Base-by-base conservation (phyloP, 2,329 filamentous ascomycete genomes). In the Proliferodiscus dingleyae region DNA sequence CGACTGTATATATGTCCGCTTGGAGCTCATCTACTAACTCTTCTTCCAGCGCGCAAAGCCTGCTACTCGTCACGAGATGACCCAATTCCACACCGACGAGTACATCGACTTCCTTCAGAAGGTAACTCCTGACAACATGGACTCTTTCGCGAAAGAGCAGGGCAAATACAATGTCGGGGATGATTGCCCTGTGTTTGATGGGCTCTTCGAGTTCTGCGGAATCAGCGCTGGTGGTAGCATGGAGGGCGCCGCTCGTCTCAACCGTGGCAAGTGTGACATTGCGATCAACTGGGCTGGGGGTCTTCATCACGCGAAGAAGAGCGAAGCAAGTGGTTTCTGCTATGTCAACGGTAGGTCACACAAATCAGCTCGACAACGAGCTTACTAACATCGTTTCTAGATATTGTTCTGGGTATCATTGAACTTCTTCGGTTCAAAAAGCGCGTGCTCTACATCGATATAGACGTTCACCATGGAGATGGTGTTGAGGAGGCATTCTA, bases 81-180 rank as follows among this genome's bases (percentile, higher is more conserved):
- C 84, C 43, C 86, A 93, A 51, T 98, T 97, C 63, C 93, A 98
- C 66, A 93, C 89, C 41, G 81, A 87, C 63, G 90, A 96, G 61
- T 98, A 98, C 68, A 88, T 98, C 53, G 88, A 95, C 45, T 98
- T 97, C 63, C 74, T 98, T 15, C 86, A 77, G 70, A 95, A 94
- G 60, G 93, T 98, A 45, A 97, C 93, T 0, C 94, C 93, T 1
- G 93, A 98, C 71, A 98, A 98, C 65, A 97, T 97, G 88, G 94
- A 98, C 58, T 80, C 79, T 54, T 97, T 89, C 63, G 79, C 84
- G 57, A 87, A 90, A 59, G 93, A 98, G 66, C 90, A 97, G 66
- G 85, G 78, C 32, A 89, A 89, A 53, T 97, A 93, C 73, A 96
- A 95, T 49, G 89, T 97, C 47, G 87, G 91, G 29, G 93, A 96